Percentiles rank a stretch among this genome's conserved stretches.
phyloP scores from a whole-genome alignment of 2,329 filamentous ascomycete genomes.

The Nothomitra cinnamomea region DNA sequence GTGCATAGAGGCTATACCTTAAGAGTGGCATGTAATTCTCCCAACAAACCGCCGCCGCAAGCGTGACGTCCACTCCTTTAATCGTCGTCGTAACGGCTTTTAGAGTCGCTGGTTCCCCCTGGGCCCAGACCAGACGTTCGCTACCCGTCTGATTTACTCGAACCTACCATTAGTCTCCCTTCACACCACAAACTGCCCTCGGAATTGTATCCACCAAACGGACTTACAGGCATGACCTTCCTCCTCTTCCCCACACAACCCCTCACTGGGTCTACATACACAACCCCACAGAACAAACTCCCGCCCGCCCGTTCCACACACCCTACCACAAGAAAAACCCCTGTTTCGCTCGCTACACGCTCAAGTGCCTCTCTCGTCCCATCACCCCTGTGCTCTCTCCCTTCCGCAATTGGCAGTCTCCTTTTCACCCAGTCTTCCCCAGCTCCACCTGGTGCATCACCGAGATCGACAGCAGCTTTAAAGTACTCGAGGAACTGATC shows the following conservation, averaged over 20 bases:
- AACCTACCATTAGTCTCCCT: neutral
- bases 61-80: slow-evolving; percentile 59
- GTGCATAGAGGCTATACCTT: slow-evolving; percentile 65
- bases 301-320: slow-evolving; percentile 66
- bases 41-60: slow-evolving; percentile 87
- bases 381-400: slow-evolving; percentile 38
- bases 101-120: slow-evolving; percentile 64
- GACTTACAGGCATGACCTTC: slow-evolving; percentile 76
- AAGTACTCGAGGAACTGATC: slow-evolving; percentile 77
- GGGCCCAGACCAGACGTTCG: slow-evolving; percentile 77
- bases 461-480: slow-evolving; percentile 61
- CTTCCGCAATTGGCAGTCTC: slow-evolving; percentile 31
- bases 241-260: slow-evolving; percentile 71
- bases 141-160: slow-evolving; percentile 54
- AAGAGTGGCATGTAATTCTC: slow-evolving; percentile 92
- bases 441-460: slow-evolving; percentile 56
- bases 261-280: slow-evolving; percentile 61
- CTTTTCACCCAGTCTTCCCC: slow-evolving; percentile 55
- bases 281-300: slow-evolving; percentile 64
- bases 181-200: neutral
- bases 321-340: slow-evolving; percentile 68
- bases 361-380: slow-evolving; percentile 71
- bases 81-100: slow-evolving; percentile 65
- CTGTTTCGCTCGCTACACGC: slow-evolving; percentile 54
- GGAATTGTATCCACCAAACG: neutral